Percentiles rank a stretch among this genome's conserved stretches.
Evolutionary conservation across 208 protist species (phyloP).

Genomic region (Leishmania turanica): DNA sequence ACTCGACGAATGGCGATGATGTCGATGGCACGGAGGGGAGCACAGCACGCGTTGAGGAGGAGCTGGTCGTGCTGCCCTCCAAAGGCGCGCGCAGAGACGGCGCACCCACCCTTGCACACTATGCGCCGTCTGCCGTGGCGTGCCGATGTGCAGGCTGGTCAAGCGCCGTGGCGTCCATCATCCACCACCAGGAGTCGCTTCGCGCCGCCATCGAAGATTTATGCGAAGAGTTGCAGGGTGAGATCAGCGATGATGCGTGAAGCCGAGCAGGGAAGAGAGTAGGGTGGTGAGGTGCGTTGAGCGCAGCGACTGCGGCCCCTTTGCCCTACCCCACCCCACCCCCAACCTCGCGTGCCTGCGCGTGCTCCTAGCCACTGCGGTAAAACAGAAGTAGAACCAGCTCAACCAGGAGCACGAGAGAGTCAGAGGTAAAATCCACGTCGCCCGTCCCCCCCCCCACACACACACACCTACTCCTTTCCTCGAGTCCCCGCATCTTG

Average conservation of each 20-base stretch:
- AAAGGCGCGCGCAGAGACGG: neutral
- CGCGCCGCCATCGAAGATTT: constrained; percentile 36
- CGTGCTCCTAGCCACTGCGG: neutral
- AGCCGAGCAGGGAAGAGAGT: neutral
- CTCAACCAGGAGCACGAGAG: neutral
- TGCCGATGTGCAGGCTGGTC: constrained; percentile 37
- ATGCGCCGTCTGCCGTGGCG: constrained; percentile 27
- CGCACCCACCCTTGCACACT: constrained; percentile 16
- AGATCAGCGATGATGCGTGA: constrained; percentile 41
- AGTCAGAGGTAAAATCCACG: neutral
- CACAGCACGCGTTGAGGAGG: constrained; percentile 2
- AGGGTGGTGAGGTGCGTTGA: neutral
- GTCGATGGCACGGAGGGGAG: neutral
- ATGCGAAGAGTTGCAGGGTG: constrained; percentile 53
- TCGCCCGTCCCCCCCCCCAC: neutral
- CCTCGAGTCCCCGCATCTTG: neutral
- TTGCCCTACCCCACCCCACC: neutral
- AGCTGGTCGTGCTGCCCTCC: constrained; percentile 15
- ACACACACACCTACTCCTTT: neutral
- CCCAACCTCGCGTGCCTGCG: neutral
- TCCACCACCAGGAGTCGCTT: constrained; percentile 26
- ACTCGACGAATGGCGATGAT: neutral
- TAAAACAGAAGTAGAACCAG: neutral
- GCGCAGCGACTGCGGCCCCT: neutral
- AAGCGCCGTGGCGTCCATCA: constrained; percentile 10